These are phyloP conservation scores for Nevesoporus exiguus DNA, from an alignment of 768 basidiomycete genomes.

Conservation along the genomic window DNA sequence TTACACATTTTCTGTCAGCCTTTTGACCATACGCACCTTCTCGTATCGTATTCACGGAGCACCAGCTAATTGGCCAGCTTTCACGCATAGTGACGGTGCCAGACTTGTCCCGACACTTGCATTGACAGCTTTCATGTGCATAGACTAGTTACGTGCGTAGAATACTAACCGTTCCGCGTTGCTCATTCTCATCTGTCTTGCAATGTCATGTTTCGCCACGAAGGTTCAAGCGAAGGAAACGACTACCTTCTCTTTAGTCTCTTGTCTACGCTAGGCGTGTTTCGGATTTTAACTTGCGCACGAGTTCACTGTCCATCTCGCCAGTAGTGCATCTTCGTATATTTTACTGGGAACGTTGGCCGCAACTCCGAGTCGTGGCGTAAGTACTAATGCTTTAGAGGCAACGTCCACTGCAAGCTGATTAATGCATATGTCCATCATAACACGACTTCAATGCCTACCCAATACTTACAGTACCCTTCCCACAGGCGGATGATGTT, in stretches of 20 bases:
- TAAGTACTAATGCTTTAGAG: too few species aligned
- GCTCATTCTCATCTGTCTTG: neutral
- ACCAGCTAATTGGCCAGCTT: constrained; percentile 11
- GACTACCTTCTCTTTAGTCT: neutral
- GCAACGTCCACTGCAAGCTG: too few species aligned
- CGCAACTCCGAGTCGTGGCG: too few species aligned
- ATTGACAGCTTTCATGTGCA: constrained; percentile 17
- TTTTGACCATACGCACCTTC: neutral
- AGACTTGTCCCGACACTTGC: constrained; percentile 11
- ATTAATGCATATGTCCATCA: too few species aligned
- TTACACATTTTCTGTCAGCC: neutral
- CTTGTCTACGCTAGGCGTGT: neutral
- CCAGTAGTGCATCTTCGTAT: neutral
- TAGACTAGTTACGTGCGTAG: constrained; percentile 10
- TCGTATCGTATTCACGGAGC: constrained; percentile 3
- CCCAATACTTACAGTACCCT: too few species aligned
- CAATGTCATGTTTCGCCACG: neutral
- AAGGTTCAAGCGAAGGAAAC: neutral
- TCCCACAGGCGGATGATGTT: too few species aligned
- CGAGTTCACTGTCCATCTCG: neutral
- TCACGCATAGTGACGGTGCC: constrained; percentile 3
- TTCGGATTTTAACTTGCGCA: neutral
- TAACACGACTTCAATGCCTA: too few species aligned
- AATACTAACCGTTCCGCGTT: constrained; percentile 2
- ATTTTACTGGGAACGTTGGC: too few species aligned